phyloP scores from a whole-genome alignment of 805 yeast genomes.

The Candida vaughaniae region DNA sequence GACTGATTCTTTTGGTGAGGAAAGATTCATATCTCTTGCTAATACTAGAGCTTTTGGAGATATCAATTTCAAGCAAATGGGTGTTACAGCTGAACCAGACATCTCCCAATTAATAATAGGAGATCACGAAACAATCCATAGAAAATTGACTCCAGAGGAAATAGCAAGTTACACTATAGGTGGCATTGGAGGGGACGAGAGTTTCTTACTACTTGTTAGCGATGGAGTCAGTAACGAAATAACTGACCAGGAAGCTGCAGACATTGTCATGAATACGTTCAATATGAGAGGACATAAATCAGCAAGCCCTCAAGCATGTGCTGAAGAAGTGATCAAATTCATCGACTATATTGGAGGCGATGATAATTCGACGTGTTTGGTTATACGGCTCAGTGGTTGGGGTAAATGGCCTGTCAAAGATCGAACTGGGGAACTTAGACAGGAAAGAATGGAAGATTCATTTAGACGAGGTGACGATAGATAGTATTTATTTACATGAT shows the following conservation, averaged over 20 bases:
- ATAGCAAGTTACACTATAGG: constrained; percentile 35
- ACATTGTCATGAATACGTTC: constrained; percentile 69
- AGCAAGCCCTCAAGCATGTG: constrained; percentile 84
- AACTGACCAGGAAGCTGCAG: constrained; percentile 89
- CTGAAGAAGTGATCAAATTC: constrained; percentile 80
- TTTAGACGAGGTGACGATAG: constrained; percentile 25
- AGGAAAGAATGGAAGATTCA: constrained; percentile 57
- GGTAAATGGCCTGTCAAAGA: constrained; percentile 87
- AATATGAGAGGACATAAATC: constrained; percentile 60
- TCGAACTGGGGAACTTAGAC: constrained; percentile 79
- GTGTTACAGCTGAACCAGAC: constrained; percentile 93
- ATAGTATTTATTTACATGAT: constrained; percentile 8
- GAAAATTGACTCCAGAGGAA: constrained; percentile 38
- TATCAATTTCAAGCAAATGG: constrained; percentile 71
- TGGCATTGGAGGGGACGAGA: constrained; percentile 78
- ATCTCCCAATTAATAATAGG: constrained; percentile 69
- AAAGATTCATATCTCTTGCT: constrained; percentile 77
- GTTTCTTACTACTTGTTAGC: constrained; percentile 75
- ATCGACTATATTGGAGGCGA: constrained; percentile 87
- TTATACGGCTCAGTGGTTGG: constrained; percentile 84
- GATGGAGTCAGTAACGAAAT: constrained; percentile 86
- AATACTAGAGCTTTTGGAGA: constrained; percentile 97
- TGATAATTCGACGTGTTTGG: constrained; percentile 93
- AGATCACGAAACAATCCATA: constrained; percentile 35
- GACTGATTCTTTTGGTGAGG: constrained; percentile 93